These are phyloP conservation scores for Thermothielavioides terrestris DNA, from an alignment of 495 filamentous ascomycete genomes.

Conservation along the genomic window DNA sequence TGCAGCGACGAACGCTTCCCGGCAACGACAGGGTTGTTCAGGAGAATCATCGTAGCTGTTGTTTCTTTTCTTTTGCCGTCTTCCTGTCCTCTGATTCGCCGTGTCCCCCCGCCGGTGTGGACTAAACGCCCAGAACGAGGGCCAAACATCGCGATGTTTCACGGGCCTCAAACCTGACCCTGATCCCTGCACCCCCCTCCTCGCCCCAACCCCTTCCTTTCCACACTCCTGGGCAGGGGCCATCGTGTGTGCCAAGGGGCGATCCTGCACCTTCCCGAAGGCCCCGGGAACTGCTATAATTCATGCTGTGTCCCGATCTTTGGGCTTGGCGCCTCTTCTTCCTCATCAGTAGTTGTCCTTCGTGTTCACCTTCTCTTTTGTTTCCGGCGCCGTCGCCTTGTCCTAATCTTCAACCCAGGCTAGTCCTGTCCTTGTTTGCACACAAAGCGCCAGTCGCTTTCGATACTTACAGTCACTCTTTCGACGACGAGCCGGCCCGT, in stretches of 20 bases:
- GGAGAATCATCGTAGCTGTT: background rate
- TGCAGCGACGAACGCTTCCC: background rate
- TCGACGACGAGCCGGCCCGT: constrained; percentile 19
- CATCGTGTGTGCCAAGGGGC: constrained; percentile 17
- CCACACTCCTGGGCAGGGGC: constrained; percentile 10
- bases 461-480: constrained; percentile 20
- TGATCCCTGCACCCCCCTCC: constrained; percentile 13
- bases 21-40: background rate
- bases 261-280: constrained; percentile 22
- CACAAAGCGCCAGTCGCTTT: constrained; percentile 44
- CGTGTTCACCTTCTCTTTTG: constrained; percentile 18
- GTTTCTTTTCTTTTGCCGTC: background rate
- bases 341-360: constrained; percentile 22
- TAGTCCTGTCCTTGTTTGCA: constrained; percentile 31
- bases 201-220: constrained; percentile 13
- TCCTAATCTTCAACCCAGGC: constrained; percentile 35
- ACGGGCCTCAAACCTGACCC: constrained; percentile 15
- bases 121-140: constrained; percentile 13
- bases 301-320: constrained; percentile 22
- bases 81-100: constrained; percentile 4
- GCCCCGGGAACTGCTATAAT: constrained; percentile 21
- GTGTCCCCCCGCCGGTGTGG: background rate
- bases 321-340: constrained; percentile 16
- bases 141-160: constrained; percentile 31
- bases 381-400: constrained; percentile 19